phyloP scores from a whole-genome alignment of 257 asterid species.

The Solanum pimpinellifolium region DNA sequence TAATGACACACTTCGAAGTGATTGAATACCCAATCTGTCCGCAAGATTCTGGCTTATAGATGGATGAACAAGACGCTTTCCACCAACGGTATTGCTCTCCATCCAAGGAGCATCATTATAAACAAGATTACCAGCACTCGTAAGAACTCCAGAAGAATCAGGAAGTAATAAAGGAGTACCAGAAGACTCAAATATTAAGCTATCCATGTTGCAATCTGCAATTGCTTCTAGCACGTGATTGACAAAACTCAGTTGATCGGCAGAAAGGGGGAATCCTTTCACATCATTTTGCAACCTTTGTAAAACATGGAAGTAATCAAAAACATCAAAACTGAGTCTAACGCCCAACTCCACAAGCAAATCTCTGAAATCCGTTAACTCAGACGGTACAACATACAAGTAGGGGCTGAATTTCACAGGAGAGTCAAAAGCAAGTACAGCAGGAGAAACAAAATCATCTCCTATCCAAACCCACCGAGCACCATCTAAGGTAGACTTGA shows the following conservation, averaged over 20 bases:
- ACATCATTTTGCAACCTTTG: constrained; percentile 58
- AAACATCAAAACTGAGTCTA: constrained; percentile 58
- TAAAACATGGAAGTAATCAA: constrained; percentile 60
- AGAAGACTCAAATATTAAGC: constrained; percentile 31
- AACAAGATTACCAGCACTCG: constrained; percentile 59
- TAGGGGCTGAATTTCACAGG: constrained; percentile 93
- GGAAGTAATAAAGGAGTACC: constrained; percentile 48
- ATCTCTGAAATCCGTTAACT: constrained; percentile 66
- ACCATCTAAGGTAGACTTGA: constrained; percentile 50
- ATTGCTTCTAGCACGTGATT: constrained; percentile 74
- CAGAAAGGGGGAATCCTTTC: constrained; percentile 46
- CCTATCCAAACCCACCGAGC: constrained; percentile 94
- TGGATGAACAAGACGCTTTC: constrained; percentile 75
- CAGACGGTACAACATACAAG: constrained; percentile 91
- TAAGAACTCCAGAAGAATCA: constrained; percentile 76
- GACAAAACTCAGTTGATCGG: constrained; percentile 78
- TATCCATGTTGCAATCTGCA: constrained; percentile 48
- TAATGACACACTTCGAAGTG: constrained; percentile 78
- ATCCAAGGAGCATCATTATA: constrained; percentile 98
- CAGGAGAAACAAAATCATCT: constrained; percentile 78
- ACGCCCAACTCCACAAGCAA: constrained; percentile 87
- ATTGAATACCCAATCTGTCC: constrained; percentile 70
- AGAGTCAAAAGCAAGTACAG: constrained; percentile 88
- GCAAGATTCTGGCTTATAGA: constrained; percentile 69
- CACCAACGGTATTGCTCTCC: constrained; percentile 49